These are phyloP conservation scores for Ganoderma boninense DNA, from an alignment of 1,284 basidiomycete genomes.

Conservation along the genomic window DNA sequence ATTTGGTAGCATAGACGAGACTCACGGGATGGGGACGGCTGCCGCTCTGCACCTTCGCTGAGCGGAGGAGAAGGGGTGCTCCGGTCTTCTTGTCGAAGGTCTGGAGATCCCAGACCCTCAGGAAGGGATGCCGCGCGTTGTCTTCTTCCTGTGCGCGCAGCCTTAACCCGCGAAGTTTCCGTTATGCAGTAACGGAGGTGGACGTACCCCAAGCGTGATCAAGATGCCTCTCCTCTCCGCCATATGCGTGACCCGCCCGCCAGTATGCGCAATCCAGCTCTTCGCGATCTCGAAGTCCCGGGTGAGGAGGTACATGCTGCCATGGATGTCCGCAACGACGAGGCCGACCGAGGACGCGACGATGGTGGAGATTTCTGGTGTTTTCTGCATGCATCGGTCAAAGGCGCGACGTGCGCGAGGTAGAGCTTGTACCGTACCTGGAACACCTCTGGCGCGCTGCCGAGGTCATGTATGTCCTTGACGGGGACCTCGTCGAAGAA, in stretches of 20 bases:
- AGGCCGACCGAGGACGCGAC: conserved; percentile 68
- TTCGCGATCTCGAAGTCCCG: conserved; percentile 76
- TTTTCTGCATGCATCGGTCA: conserved; percentile 51
- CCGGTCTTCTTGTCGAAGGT: conserved; percentile 78
- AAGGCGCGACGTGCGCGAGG: conserved; percentile 13
- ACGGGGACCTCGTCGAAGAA: conserved; percentile 83
- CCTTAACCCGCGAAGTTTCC: not conserved
- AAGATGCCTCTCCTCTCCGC: conserved; percentile 80
- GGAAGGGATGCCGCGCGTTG: conserved; percentile 71
- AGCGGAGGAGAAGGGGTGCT: conserved; percentile 76
- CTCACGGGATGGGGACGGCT: conserved; percentile 85
- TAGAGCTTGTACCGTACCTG: conserved; percentile 54
- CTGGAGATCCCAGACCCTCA: conserved; percentile 92
- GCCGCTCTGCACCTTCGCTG: conserved; percentile 79
- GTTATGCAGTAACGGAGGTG: not conserved
- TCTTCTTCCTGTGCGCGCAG: conserved; percentile 76
- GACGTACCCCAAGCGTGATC: conserved; percentile 84
- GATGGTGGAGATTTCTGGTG: conserved; percentile 77
- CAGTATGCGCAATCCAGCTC: conserved; percentile 82
- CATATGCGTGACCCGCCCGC: conserved; percentile 86
- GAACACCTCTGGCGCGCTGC: conserved; percentile 79
- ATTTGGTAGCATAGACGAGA: conserved; percentile 3
- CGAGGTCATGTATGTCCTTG: conserved; percentile 83
- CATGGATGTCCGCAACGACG: conserved; percentile 84
- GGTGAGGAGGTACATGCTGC: conserved; percentile 79